phyloP scores from a whole-genome alignment of 768 basidiomycete species.

The Cubamyces lactineus region DNA sequence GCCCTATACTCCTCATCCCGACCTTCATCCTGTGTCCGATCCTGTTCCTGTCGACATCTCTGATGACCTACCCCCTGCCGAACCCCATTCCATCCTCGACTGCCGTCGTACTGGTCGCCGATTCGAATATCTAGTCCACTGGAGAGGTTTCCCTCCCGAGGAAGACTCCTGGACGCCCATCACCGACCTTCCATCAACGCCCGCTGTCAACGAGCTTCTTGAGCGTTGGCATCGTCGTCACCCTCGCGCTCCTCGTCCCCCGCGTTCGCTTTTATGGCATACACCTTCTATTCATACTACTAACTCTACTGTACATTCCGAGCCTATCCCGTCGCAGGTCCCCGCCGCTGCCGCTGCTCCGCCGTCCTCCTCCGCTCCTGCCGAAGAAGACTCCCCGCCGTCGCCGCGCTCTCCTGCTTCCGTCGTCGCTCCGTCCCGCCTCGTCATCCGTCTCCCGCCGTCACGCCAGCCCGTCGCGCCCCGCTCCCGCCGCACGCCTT shows the following conservation, averaged over 20 bases:
- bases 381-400: constrained; percentile 7
- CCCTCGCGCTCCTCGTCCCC: constrained; percentile 11
- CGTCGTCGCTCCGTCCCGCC: neutral
- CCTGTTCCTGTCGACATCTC: constrained; percentile 2
- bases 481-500: neutral
- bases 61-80: neutral
- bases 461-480: neutral
- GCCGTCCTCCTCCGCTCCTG: constrained; percentile 6
- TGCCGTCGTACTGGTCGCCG: constrained; percentile 8
- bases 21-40: neutral
- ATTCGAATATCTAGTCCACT: constrained; percentile 8
- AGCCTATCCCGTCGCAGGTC: neutral
- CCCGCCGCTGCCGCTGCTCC: neutral
- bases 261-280: neutral
- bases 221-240: constrained; percentile 8
- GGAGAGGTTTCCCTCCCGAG: constrained; percentile 6
- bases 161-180: constrained; percentile 16
- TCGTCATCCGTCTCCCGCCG: constrained; percentile 6
- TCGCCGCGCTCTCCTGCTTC: neutral
- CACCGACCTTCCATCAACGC: constrained; percentile 6
- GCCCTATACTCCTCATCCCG: constrained; percentile 1
- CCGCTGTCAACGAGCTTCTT: constrained; percentile 4
- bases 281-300: neutral
- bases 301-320: neutral
- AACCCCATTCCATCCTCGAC: constrained; percentile 8